A percentile compares a stretch with the other conserved stretches of the same genome.
Evolutionary conservation across 106 monocot species (phyloP).

Genomic region (Phalaenopsis equestris): DNA sequence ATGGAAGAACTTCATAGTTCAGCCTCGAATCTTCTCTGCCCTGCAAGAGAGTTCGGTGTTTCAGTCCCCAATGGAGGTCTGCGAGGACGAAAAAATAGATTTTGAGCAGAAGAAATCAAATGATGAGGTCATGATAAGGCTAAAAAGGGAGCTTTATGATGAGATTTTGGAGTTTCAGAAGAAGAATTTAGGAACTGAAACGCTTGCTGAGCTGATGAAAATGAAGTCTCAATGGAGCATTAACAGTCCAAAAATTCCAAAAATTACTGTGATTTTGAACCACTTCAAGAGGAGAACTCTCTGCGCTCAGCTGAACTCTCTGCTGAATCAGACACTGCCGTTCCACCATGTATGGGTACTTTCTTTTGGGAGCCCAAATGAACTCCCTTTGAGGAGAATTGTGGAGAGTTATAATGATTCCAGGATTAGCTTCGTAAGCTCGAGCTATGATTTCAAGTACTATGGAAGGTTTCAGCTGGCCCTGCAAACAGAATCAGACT

Average conservation of each 20-base stretch:
- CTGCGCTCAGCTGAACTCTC: conserved; percentile 75
- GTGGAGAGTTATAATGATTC: conserved; percentile 90
- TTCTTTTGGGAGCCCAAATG: conserved; percentile 93
- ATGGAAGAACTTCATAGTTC: conserved; percentile 67
- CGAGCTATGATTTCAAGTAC: conserved; percentile 96
- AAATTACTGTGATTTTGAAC: conserved; percentile 86
- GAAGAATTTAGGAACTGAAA: conserved; percentile 44
- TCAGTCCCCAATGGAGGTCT: conserved; percentile 41
- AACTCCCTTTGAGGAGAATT: conserved; percentile 48
- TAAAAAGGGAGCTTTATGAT: conserved; percentile 80
- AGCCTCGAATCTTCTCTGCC: conserved; percentile 32
- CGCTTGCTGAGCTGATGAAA: conserved; percentile 62
- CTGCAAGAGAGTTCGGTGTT: conserved; percentile 25
- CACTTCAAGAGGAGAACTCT: conserved; percentile 97
- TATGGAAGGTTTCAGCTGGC: conserved; percentile 98
- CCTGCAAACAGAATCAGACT: conserved; percentile 81
- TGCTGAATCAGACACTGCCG: conserved; percentile 87
- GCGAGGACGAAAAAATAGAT: conserved; percentile 80
- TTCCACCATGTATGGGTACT: conserved; percentile 95
- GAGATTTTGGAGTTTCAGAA: conserved; percentile 72
- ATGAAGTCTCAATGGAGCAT: conserved; percentile 77
- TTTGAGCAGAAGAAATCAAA: conserved; percentile 91
- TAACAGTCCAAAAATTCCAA: conserved; percentile 33
- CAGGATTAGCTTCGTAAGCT: conserved; percentile 87
- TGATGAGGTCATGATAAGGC: conserved; percentile 67